Evolutionary conservation across 169 alveolate species (phyloP), one percentile per base, ranked within the genome.

Genomic region (Toxoplasma gondii): DNA sequence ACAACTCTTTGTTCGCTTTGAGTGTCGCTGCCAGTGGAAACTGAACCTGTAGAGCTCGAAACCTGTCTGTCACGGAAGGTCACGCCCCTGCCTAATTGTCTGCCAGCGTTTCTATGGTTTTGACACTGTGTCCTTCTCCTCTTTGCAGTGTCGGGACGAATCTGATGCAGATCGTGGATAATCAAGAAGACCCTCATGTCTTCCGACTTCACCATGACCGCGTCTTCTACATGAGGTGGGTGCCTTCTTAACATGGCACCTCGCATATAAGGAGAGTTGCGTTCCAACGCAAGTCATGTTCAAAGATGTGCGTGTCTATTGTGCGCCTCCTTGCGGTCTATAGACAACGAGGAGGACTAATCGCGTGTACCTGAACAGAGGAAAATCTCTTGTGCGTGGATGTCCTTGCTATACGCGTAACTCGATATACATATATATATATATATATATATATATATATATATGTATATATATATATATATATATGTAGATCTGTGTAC

Each of bases 181-280:
- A 97, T 88, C 98, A 97, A 84, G 98, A 97, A 88, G 97, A 96
- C 80, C 97, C 97, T 70, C 97, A 95, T 94, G 98, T 98, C 45
- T 98, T 98, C 97, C 94, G 99, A 82, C 95, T 97, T 69, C 98
- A 97, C 88, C 96, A 97, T 44, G 97, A 97, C 90, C 96, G 98
- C 94, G 98, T 98, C 78, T 98, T 97, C 96, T 98, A 97, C 95
- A 91, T 97, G 96, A 96, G 97, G 95, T 94, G 69, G 38, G 94
- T 67, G 34, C 67, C 67, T 34, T 16, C 86, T 4, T 4, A 78
- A 38, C 43, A 44, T 86, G 43, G 12, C 31, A 49, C n/a, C 38
- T 17, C 39, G 5, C 64, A 87, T 24, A 49, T 41, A 17, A 22
- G 95, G 36, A 29, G 58, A n/a, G 83, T 27, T 34, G 41, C 88